Conservation (phyloP, 352 stramenopile species). For the Phytophthora citrophthora region DNA sequence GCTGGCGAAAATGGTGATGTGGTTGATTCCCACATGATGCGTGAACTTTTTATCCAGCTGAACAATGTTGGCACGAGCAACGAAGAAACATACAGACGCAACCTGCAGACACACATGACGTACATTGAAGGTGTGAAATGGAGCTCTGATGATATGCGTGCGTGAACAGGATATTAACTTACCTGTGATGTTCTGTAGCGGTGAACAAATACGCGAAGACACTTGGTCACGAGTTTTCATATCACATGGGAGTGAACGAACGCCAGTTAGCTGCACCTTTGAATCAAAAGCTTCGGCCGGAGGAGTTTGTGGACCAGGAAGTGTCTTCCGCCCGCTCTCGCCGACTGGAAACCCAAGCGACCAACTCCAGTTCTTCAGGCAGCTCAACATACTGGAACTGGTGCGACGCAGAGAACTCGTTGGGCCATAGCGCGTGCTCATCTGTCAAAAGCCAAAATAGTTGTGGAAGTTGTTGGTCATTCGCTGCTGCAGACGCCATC, state of each 20-base stretch:
- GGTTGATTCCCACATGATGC: slow-evolving; percentile 48
- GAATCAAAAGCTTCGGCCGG: slow-evolving; percentile 40
- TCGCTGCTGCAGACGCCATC: slow-evolving; percentile 79
- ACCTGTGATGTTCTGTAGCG: slow-evolving; percentile 39
- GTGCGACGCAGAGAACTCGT: slow-evolving; percentile 69
- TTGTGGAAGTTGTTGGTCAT: slow-evolving; percentile 85
- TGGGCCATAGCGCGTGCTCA: slow-evolving; percentile 66
- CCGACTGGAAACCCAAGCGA: slow-evolving; percentile 29
- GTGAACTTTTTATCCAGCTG: slow-evolving; percentile 53
- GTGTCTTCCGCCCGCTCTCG: slow-evolving; percentile 37
- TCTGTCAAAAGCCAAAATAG: slow-evolving; percentile 82
- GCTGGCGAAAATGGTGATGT: slow-evolving; percentile 48
- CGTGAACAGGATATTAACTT: slow-evolving; percentile 2
- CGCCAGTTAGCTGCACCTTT: slow-evolving; percentile 58
- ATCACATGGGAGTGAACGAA: slow-evolving; percentile 72
- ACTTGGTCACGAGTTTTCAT: slow-evolving; percentile 67
- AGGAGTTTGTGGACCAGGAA: slow-evolving; percentile 70
- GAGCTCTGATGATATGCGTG: neutral
- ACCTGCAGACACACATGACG: slow-evolving; percentile 71
- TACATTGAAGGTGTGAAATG: slow-evolving; percentile 72
- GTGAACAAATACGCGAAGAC: slow-evolving; percentile 64
- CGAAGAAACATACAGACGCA: slow-evolving; percentile 36
- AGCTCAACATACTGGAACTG: slow-evolving; percentile 61
- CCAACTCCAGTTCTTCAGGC: slow-evolving; percentile 24
- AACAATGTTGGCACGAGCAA: slow-evolving; percentile 31